Evolutionary conservation across 371 early-diverging fungal species (phyloP).

Genomic region (Chytridium lagenaria): DNA sequence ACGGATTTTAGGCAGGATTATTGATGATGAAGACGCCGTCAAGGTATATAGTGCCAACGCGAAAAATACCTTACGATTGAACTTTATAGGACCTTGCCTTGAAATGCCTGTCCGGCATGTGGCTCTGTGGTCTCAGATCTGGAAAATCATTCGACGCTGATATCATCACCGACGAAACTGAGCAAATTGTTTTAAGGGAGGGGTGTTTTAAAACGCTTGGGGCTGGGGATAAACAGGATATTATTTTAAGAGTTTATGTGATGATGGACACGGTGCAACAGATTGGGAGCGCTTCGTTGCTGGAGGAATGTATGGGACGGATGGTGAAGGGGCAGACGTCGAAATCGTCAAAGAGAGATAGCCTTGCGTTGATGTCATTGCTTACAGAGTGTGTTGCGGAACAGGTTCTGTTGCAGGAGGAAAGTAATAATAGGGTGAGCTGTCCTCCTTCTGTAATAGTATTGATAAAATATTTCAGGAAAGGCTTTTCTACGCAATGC

Average conservation of each 20-base stretch:
- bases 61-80: conserved; percentile 1
- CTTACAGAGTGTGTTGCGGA: conserved; percentile 43
- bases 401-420: conserved; percentile 36
- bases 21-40: conserved; percentile 81
- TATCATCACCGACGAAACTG: background rate
- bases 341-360: conserved; percentile 22
- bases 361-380: conserved; percentile 21
- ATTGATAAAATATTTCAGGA: no score
- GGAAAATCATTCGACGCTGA: background rate
- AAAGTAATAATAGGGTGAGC: conserved; percentile 37
- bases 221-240: conserved; percentile 3
- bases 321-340: background rate
- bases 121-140: conserved; percentile 67
- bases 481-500: background rate
- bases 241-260: background rate
- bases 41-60: conserved; percentile 42
- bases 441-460: no score
- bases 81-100: conserved; percentile 75
- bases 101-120: conserved; percentile 73
- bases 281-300: conserved; percentile 5
- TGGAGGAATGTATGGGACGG: conserved; percentile 9
- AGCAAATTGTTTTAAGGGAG: background rate
- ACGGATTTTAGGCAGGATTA: conserved; percentile 73
- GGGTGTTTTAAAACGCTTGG: background rate
- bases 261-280: conserved; percentile 12